These are phyloP conservation scores for Phytophthora foliorum DNA, from an alignment of 352 stramenopile species.

Conservation along the genomic window DNA sequence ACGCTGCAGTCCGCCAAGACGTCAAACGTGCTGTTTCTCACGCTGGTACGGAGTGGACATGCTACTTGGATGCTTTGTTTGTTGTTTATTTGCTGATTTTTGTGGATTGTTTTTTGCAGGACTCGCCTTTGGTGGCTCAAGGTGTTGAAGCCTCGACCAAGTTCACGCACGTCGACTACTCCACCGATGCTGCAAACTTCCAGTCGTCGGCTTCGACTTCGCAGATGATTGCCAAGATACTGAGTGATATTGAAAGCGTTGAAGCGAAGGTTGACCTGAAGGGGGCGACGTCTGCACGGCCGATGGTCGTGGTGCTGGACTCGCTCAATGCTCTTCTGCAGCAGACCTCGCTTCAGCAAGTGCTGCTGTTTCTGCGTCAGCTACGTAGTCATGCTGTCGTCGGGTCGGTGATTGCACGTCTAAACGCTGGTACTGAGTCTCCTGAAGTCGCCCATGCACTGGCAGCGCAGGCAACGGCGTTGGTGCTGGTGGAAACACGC, in stretches of 20 bases:
- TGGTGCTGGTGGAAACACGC: conserved; percentile 67
- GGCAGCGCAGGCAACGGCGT: conserved; percentile 51
- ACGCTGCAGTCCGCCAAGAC: conserved; percentile 42
- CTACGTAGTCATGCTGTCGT: conserved; percentile 42
- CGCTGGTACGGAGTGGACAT: conserved; percentile 34
- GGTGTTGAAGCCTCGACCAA: conserved; percentile 38
- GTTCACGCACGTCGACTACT: conserved; percentile 57
- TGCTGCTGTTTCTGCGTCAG: conserved; percentile 55
- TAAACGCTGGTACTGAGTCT: conserved; percentile 51
- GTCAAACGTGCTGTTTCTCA: conserved; percentile 45
- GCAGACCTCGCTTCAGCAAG: conserved; percentile 48
- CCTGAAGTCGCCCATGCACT: conserved; percentile 36
- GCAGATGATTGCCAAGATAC: conserved; percentile 40
- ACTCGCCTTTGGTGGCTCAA: conserved; percentile 32
- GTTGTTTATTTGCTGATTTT: background rate
- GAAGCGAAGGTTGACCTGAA: conserved; percentile 18
- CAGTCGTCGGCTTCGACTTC: conserved; percentile 12
- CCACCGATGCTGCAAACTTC: conserved; percentile 39
- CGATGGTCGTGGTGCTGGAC: conserved; percentile 70
- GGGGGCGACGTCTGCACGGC: conserved; percentile 32
- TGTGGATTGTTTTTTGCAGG: conserved; percentile 24
- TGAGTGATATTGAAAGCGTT: conserved; percentile 35
- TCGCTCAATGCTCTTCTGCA: conserved; percentile 73
- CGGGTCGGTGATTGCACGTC: conserved; percentile 56
- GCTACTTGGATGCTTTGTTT: background rate